Evolutionary conservation across 768 basidiomycete genomes (phyloP), one percentile per base, ranked within the genome.

Genomic region (Pulveroboletus sp.): DNA sequence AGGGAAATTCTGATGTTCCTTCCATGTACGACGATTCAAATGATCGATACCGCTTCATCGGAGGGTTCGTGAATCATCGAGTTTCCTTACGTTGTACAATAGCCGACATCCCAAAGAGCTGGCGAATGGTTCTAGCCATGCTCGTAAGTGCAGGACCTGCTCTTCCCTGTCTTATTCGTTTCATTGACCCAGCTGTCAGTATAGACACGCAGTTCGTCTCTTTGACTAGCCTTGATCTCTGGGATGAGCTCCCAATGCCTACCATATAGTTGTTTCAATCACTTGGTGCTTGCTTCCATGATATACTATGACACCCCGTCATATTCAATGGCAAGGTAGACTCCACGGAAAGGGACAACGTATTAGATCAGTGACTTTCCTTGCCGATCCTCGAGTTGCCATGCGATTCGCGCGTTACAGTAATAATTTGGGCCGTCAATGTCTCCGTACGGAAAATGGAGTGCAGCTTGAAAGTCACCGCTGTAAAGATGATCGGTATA

Each of bases 181-280:
- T 81, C 47, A 89, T 95, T 69, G 85, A 86, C 61, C 62, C 78
- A 3, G 71, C 66, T 9, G 76, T 93, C 60, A 51, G 73, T 0
- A 82, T 89, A 26, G 86, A 86, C 15, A 78, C 30, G 76, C 74
- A 2, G 60, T 61, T 2, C 76, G 72, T 52, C 63, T 89, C 8
- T 90, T 84, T 60, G 80, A 86, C 60, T 91, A 52, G 79, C 84
- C 3, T 93, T 85, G 82, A 61, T 92, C 15, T 88, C 83, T 59
- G 85, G 86, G 48, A 86, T 88, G 66, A 47, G 82, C 69, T 21
- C 15, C 32, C 21, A 27, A 43, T 46, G 5, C 28, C 5, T 17
- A 18, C 46, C 33, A 14, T 24, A 3, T 18, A 3, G 27, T 39
- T 6, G 35, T 1, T 26, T 15, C 28, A 15, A 41, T 41, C 11